phyloP scores from a whole-genome alignment of 2,329 filamentous ascomycete genomes.

The Sarocladium strictum region DNA sequence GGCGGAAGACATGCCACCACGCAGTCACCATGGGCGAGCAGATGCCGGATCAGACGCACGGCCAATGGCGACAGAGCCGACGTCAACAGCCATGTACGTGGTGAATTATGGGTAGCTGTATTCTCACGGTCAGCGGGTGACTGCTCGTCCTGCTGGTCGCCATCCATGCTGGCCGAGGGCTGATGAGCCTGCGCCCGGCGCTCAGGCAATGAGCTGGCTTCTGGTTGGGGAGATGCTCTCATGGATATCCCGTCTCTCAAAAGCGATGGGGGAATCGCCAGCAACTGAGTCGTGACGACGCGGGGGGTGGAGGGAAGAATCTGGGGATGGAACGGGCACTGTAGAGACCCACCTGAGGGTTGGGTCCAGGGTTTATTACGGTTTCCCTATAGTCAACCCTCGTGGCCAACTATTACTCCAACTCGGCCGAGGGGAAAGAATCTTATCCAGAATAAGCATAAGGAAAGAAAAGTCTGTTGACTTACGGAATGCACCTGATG shows the following conservation, averaged over 20 bases:
- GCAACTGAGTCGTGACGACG: neutral
- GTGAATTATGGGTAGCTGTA: conserved; percentile 61
- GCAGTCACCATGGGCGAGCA: conserved; percentile 87
- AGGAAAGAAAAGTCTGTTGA: neutral
- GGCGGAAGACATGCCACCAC: conserved; percentile 80
- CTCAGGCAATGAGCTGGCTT: neutral
- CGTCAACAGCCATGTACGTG: conserved; percentile 90
- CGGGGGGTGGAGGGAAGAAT: neutral
- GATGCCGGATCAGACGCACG: conserved; percentile 71
- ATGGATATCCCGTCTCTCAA: neutral
- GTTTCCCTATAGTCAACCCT: neutral
- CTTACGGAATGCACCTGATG: neutral
- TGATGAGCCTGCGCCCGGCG: neutral
- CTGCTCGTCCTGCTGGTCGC: conserved; percentile 1
- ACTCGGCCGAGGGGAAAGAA: neutral
- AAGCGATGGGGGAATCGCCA: neutral
- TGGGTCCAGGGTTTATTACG: conserved; percentile 2
- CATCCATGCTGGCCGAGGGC: neutral
- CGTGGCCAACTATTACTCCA: neutral
- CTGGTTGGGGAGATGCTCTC: neutral
- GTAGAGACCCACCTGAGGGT: neutral
- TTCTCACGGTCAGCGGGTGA: conserved; percentile 14
- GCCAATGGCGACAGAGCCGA: conserved; percentile 79
- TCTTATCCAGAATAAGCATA: neutral
- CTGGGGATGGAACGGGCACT: neutral